Conservation (phyloP, 2,329 filamentous ascomycete species). For the Lasiodiplodia hormozganensis region DNA sequence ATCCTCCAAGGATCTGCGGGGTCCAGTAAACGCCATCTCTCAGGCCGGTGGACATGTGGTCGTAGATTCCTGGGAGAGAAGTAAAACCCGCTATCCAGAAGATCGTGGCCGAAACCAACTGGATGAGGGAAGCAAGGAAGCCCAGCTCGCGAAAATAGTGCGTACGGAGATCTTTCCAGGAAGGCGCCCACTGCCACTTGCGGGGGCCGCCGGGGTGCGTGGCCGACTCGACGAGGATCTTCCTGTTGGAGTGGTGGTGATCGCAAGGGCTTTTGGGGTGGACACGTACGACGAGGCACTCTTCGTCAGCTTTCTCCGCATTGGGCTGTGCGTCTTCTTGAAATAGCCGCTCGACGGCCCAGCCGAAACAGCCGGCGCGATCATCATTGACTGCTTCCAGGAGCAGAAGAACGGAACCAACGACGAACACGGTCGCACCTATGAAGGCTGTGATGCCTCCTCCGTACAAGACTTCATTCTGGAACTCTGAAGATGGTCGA, state of each 20-base stretch:
- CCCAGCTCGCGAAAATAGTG: conserved; percentile 69
- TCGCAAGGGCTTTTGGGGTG: conserved; percentile 34
- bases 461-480: conserved; percentile 59
- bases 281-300: conserved; percentile 12
- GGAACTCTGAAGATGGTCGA: conserved; percentile 61
- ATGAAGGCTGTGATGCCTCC: conserved; percentile 70
- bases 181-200: conserved; percentile 67
- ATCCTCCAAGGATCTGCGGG: conserved; percentile 67
- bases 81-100: conserved; percentile 71
- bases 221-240: conserved; percentile 39
- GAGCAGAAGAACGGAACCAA: conserved; percentile 68
- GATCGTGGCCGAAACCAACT: conserved; percentile 66
- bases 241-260: conserved; percentile 47
- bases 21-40: conserved; percentile 67
- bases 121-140: conserved; percentile 65
- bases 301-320: conserved; percentile 27
- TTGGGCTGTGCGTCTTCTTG: conserved; percentile 40
- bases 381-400: conserved; percentile 75
- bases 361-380: conserved; percentile 70
- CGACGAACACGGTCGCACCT: conserved; percentile 71
- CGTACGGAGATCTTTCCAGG: conserved; percentile 60
- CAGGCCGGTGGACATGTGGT: conserved; percentile 56
- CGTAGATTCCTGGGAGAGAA: conserved; percentile 62
- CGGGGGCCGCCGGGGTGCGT: not conserved
- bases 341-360: conserved; percentile 61